phyloP scores from a whole-genome alignment of 768 basidiomycete genomes.

The Hemileccinum impolitum region DNA sequence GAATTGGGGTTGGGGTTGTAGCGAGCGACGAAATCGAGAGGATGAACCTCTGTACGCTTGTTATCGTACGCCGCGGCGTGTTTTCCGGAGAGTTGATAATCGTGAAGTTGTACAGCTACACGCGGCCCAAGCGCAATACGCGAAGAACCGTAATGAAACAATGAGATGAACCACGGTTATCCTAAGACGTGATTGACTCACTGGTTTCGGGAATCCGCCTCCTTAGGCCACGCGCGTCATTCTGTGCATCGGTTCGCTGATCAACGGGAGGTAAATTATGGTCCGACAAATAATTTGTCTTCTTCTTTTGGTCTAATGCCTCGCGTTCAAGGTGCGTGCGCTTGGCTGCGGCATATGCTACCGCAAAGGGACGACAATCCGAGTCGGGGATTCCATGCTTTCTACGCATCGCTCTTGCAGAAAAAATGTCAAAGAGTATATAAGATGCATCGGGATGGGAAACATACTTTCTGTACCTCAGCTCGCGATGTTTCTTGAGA shows the following conservation, averaged over 20 bases:
- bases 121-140: constrained; percentile 16
- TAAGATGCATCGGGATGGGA: background rate
- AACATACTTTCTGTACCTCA: constrained; percentile 61
- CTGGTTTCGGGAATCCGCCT: constrained; percentile 46
- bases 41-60: constrained; percentile 15
- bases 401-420: constrained; percentile 61
- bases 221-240: constrained; percentile 39
- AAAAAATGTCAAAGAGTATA: constrained; percentile 12
- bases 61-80: constrained; percentile 12
- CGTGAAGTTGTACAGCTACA: constrained; percentile 19
- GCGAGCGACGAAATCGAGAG: constrained; percentile 35
- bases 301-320: constrained; percentile 39
- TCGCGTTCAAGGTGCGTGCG: constrained; percentile 52
- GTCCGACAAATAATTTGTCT: constrained; percentile 23
- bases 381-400: constrained; percentile 81
- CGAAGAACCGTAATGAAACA: constrained; percentile 25
- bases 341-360: constrained; percentile 76
- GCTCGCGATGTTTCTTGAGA: constrained; percentile 58
- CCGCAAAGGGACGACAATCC: constrained; percentile 80
- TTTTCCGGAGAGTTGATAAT: constrained; percentile 19
- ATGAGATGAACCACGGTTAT: constrained; percentile 22
- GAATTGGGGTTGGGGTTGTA: constrained; percentile 39
- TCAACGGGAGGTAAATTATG: constrained; percentile 22
- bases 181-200: constrained; percentile 30
- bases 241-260: constrained; percentile 30